These are phyloP conservation scores for Agapanthus africanus DNA, from an alignment of 106 monocot genomes.

Conservation along the genomic window DNA sequence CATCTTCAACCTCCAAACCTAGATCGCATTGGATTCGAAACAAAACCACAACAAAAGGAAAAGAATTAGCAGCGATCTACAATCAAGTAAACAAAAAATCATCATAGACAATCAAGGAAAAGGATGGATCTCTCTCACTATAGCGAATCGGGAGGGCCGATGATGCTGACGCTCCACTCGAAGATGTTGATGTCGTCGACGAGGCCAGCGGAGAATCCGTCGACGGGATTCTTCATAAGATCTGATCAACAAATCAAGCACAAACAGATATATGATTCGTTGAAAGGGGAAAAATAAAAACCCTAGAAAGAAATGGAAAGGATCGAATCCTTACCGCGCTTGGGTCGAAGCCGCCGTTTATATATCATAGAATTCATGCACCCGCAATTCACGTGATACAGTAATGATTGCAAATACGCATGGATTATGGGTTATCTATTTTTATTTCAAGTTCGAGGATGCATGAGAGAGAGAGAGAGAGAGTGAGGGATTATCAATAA, in stretches of 20 bases:
- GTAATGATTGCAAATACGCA: too few species aligned
- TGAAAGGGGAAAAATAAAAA: too few species aligned
- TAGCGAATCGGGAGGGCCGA: conserved; percentile 67
- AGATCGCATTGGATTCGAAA: not conserved
- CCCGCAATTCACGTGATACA: too few species aligned
- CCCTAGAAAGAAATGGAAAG: too few species aligned
- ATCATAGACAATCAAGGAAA: not conserved
- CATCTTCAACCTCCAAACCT: not conserved
- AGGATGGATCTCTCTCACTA: conserved; percentile 39
- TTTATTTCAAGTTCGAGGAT: too few species aligned
- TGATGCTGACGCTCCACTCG: conserved; percentile 74
- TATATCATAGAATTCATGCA: too few species aligned
- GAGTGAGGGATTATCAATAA: too few species aligned
- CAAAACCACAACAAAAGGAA: too few species aligned
- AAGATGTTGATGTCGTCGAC: conserved; percentile 64
- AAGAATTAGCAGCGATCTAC: not conserved
- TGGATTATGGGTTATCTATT: too few species aligned
- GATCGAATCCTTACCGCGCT: too few species aligned
- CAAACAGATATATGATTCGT: too few species aligned
- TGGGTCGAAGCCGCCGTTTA: conserved; percentile 44
- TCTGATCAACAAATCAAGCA: conserved; percentile 26
- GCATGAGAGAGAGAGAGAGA: too few species aligned
- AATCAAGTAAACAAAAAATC: not conserved
- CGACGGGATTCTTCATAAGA: conserved; percentile 58
- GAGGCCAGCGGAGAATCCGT: conserved; percentile 79